These are phyloP conservation scores for Adansonia grandidieri DNA, from an alignment of 441 rosid species.

Conservation along the genomic window DNA sequence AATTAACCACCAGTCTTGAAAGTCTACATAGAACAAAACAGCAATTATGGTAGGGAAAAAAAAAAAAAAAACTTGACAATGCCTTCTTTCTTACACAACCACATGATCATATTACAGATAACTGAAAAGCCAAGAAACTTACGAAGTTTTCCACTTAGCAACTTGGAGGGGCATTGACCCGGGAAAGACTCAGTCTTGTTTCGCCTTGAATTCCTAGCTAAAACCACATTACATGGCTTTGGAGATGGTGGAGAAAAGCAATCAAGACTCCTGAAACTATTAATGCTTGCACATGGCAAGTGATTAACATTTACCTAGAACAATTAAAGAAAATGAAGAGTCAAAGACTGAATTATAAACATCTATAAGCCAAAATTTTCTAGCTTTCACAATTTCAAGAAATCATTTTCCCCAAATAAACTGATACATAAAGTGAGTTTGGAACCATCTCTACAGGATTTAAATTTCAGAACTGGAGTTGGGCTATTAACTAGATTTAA, in stretches of 20 bases:
- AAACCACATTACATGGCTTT: not conserved
- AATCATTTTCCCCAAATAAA: not conserved
- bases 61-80: no score
- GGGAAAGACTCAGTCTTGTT: not conserved
- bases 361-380: not conserved
- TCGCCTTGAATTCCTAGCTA: not conserved
- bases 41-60: not conserved
- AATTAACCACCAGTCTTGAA: no score
- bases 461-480: not conserved
- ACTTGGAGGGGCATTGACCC: not conserved
- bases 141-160: not conserved
- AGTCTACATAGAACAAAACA: not conserved
- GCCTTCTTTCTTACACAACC: no score
- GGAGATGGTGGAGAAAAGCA: constrained; percentile 31
- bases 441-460: not conserved
- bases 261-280: constrained; percentile 37
- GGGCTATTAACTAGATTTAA: not conserved
- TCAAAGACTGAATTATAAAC: not conserved
- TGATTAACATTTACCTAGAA: constrained; percentile 47
- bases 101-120: no score
- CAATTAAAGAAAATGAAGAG: not conserved
- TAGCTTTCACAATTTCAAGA: not conserved
- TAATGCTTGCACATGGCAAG: constrained; percentile 36
- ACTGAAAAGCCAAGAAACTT: not conserved
- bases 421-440: not conserved